phyloP scores from a whole-genome alignment of 345 rosid genomes.

The Bruguiera gymnorhiza region DNA sequence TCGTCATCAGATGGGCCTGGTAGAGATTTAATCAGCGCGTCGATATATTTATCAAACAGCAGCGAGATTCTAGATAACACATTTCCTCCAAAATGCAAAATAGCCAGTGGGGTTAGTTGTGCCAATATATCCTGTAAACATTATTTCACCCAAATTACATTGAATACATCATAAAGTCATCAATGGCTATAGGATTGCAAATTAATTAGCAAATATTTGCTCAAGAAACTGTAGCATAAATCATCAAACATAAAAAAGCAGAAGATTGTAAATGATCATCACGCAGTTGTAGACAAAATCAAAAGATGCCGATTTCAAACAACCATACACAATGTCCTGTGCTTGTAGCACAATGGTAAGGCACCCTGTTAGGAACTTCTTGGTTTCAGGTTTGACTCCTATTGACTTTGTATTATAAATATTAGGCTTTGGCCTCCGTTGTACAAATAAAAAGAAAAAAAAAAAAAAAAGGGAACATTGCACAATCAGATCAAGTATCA shows the following conservation, averaged over 20 bases:
- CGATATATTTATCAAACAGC: slow-evolving; percentile 78
- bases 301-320: background rate
- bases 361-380: no score
- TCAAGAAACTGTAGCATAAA: background rate
- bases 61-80: slow-evolving; percentile 67
- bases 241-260: background rate
- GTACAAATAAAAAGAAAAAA: no score
- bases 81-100: slow-evolving; percentile 80
- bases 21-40: slow-evolving; percentile 66
- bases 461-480: no score
- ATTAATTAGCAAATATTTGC: slow-evolving; percentile 5
- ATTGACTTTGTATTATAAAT: no score
- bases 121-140: slow-evolving; percentile 72
- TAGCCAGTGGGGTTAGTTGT: slow-evolving; percentile 65
- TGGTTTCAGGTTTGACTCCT: no score
- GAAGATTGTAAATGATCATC: background rate
- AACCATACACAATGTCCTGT: no score
- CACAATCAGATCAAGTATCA: no score
- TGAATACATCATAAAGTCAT: slow-evolving; percentile 5
- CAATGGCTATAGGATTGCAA: slow-evolving; percentile 1
- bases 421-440: no score
- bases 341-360: no score
- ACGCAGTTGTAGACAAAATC: background rate
- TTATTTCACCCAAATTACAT: slow-evolving; percentile 11
- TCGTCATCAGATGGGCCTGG: slow-evolving; percentile 94